Evolutionary conservation across 1,284 basidiomycete species (phyloP).

Genomic region (Entoloma clypeatum): DNA sequence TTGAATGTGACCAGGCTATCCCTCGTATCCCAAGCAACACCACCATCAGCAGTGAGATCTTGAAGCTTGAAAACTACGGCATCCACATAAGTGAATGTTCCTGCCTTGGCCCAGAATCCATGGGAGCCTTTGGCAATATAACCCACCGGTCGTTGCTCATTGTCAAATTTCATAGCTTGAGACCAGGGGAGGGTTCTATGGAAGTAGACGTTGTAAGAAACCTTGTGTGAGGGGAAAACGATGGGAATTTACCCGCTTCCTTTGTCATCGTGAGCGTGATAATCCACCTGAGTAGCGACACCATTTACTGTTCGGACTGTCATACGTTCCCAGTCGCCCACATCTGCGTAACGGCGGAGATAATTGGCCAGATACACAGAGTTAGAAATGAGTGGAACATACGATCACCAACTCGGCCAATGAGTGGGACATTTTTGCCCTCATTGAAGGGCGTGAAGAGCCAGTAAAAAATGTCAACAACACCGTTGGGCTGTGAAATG

Average conservation of each 20-base stretch:
- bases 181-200: slow-evolving; percentile 17
- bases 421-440: slow-evolving; percentile 16
- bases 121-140: slow-evolving; percentile 19
- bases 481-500: slow-evolving; percentile 13
- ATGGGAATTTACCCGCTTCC: slow-evolving; percentile 15
- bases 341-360: slow-evolving; percentile 11
- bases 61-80: slow-evolving; percentile 17
- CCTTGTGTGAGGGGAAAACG: no score
- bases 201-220: background rate
- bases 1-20: slow-evolving; percentile 12
- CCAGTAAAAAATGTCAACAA: slow-evolving; percentile 19
- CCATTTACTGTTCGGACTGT: slow-evolving; percentile 18
- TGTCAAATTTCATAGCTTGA: slow-evolving; percentile 18
- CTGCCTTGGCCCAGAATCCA: slow-evolving; percentile 19
- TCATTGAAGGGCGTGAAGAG: slow-evolving; percentile 19
- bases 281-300: slow-evolving; percentile 18
- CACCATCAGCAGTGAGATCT: slow-evolving; percentile 15
- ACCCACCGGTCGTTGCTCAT: slow-evolving; percentile 17
- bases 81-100: slow-evolving; percentile 18
- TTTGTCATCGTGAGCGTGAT: slow-evolving; percentile 16
- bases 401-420: slow-evolving; percentile 19
- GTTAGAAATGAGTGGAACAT: background rate
- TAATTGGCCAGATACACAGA: background rate
- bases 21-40: slow-evolving; percentile 18
- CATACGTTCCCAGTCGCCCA: slow-evolving; percentile 21